These are phyloP conservation scores for Nepenthes alata DNA, from an alignment of 179 eudicot species.

Conservation along the genomic window DNA sequence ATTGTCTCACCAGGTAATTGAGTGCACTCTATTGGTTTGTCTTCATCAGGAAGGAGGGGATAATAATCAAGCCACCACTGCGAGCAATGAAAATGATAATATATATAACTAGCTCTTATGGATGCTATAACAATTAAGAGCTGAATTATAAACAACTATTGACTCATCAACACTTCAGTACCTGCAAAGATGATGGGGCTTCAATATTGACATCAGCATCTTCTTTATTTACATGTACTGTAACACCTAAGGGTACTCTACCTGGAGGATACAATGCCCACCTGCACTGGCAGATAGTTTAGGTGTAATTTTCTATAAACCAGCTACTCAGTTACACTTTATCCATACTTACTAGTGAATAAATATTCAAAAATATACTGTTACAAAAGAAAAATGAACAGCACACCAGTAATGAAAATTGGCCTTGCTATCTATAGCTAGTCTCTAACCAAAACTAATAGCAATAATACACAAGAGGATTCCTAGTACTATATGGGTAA, in stretches of 20 bases:
- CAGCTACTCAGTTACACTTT: not conserved
- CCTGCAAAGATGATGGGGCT: conserved; percentile 93
- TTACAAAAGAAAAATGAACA: too few relatives aligned
- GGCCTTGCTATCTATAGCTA: too few relatives aligned
- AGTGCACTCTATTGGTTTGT: conserved; percentile 89
- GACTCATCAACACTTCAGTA: conserved; percentile 11
- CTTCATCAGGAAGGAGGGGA: conserved; percentile 74
- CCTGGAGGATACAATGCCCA: conserved; percentile 99
- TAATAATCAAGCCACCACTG: conserved; percentile 99
- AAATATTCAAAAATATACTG: too few relatives aligned
- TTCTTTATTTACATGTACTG: conserved; percentile 90
- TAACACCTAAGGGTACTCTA: conserved; percentile 94
- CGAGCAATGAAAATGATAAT: conserved; percentile 10
- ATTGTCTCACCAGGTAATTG: conserved; percentile 98
- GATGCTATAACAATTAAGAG: not conserved
- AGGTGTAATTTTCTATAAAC: conserved; percentile 2
- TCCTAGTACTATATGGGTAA: too few relatives aligned
- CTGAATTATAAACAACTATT: not conserved
- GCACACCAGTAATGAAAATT: too few relatives aligned
- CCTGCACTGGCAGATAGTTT: conserved; percentile 23
- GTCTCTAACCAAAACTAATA: too few relatives aligned
- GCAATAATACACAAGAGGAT: too few relatives aligned
- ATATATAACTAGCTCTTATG: conserved; percentile 4
- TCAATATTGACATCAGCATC: conserved; percentile 94
- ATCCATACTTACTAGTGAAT: not conserved